Evolutionary conservation across 225 moss, liverwort and hornwort species (phyloP).

Genomic region (Pseudoscleropodium purum): DNA sequence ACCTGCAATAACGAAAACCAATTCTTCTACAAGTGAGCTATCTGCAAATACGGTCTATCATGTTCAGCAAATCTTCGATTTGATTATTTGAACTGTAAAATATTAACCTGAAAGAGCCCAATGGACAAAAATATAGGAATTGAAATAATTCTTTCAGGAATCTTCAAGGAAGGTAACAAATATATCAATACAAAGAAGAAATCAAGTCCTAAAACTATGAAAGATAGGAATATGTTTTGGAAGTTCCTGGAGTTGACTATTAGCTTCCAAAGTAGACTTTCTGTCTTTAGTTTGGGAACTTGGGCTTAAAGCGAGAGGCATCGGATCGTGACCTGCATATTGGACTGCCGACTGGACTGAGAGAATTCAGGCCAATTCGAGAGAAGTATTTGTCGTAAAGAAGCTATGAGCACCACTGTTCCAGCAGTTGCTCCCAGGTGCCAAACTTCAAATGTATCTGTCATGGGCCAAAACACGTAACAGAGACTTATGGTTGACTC

Average conservation of each 20-base stretch:
- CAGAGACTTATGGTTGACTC: not conserved
- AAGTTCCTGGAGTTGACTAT: not conserved
- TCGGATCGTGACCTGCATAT: conserved; percentile 32
- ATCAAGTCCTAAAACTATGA: not conserved
- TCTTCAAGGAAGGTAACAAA: not conserved
- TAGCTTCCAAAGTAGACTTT: not conserved
- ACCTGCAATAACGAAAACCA: conserved; percentile 30
- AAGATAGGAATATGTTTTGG: not conserved
- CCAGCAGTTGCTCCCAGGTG: conserved; percentile 57
- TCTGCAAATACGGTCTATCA: not conserved
- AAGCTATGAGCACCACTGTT: conserved; percentile 50
- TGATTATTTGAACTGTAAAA: not conserved
- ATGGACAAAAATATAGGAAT: not conserved
- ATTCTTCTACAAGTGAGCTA: not conserved
- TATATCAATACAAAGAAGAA: not conserved
- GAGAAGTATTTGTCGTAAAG: conserved; percentile 61
- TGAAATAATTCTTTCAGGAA: not conserved
- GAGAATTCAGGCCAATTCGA: conserved; percentile 71
- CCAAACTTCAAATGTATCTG: conserved; percentile 54
- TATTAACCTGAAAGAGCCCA: not conserved
- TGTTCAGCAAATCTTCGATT: not conserved
- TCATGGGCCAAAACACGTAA: not conserved
- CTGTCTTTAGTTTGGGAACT: not conserved
- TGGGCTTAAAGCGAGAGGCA: not conserved
- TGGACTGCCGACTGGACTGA: conserved; percentile 50